These are phyloP conservation scores for Fistulinella cinereoalba DNA, from an alignment of 1,284 basidiomycete species.

Conservation along the genomic window DNA sequence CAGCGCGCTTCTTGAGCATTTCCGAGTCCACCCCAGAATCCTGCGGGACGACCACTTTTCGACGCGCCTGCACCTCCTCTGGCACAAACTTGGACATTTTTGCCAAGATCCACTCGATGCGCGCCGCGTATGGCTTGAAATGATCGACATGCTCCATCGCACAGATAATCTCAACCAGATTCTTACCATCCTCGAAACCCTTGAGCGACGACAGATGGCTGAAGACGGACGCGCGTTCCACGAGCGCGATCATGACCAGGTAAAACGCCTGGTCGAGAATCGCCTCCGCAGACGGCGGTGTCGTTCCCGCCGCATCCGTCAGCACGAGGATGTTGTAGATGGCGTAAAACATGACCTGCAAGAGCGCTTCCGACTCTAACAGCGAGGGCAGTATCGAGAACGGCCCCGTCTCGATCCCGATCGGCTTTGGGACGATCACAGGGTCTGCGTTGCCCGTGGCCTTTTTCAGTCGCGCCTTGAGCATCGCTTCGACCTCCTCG, in stretches of 20 bases:
- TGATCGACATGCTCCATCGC: constrained; percentile 71
- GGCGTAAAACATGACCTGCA: constrained; percentile 77
- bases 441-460: constrained; percentile 61
- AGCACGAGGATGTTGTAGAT: constrained; percentile 65
- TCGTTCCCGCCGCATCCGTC: constrained; percentile 53
- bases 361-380: constrained; percentile 65
- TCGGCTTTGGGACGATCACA: constrained; percentile 70
- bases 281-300: constrained; percentile 77
- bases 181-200: constrained; percentile 57
- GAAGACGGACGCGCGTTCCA: constrained; percentile 66
- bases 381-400: constrained; percentile 59
- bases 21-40: constrained; percentile 51
- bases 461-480: constrained; percentile 70
- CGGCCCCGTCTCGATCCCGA: constrained; percentile 65
- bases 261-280: constrained; percentile 89
- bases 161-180: constrained; percentile 72
- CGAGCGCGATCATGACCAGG: constrained; percentile 78
- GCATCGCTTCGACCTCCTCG: constrained; percentile 86
- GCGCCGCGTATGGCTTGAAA: constrained; percentile 68
- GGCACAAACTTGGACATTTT: constrained; percentile 55
- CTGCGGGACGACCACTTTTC: constrained; percentile 41
- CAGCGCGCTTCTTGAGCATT: constrained; percentile 73
- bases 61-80: constrained; percentile 52
- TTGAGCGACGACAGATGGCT: constrained; percentile 54
- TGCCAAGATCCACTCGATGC: constrained; percentile 73